These are phyloP conservation scores for Tremellales sp. DNA, from an alignment of 1,284 basidiomycete species.

Conservation along the genomic window DNA sequence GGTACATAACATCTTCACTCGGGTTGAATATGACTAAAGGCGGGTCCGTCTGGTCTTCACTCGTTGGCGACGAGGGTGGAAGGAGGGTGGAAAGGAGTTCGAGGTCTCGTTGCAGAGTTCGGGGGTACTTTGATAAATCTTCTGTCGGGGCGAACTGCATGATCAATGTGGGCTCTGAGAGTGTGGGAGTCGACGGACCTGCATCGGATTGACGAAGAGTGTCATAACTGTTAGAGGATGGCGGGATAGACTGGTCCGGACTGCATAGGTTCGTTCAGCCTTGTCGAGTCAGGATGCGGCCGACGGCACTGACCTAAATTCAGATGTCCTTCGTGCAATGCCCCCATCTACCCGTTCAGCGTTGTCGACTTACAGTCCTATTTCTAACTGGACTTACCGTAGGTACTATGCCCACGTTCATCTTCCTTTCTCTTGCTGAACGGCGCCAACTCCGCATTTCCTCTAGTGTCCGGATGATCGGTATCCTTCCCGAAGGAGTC, in stretches of 20 bases:
- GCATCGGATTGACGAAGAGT: conserved; percentile 96
- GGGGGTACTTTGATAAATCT: conserved; percentile 85
- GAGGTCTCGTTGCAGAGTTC: conserved; percentile 59
- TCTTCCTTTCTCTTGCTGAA: conserved; percentile 57
- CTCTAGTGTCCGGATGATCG: conserved; percentile 67
- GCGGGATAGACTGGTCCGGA: conserved; percentile 62
- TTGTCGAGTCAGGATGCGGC: not conserved
- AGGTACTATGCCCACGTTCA: conserved; percentile 83
- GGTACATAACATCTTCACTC: conserved; percentile 76
- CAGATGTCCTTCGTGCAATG: conserved; percentile 88
- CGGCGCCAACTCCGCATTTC: conserved; percentile 74
- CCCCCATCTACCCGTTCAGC: conserved; percentile 65
- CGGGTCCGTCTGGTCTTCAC: not conserved
- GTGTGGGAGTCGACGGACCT: conserved; percentile 18
- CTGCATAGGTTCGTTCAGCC: conserved; percentile 35
- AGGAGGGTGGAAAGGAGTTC: conserved; percentile 59
- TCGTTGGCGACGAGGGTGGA: conserved; percentile 39
- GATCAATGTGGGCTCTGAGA: not conserved
- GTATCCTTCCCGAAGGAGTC: no score
- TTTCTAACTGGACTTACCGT: conserved; percentile 51
- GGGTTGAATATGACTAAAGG: conserved; percentile 76
- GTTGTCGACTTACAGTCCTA: not conserved
- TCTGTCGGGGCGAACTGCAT: conserved; percentile 86
- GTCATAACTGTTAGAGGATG: conserved; percentile 89
- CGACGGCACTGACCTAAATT: conserved; percentile 62